Evolutionary conservation across 495 filamentous ascomycete genomes (phyloP), one percentile per base, ranked within the genome.

Genomic region (Penicillium lagena): DNA sequence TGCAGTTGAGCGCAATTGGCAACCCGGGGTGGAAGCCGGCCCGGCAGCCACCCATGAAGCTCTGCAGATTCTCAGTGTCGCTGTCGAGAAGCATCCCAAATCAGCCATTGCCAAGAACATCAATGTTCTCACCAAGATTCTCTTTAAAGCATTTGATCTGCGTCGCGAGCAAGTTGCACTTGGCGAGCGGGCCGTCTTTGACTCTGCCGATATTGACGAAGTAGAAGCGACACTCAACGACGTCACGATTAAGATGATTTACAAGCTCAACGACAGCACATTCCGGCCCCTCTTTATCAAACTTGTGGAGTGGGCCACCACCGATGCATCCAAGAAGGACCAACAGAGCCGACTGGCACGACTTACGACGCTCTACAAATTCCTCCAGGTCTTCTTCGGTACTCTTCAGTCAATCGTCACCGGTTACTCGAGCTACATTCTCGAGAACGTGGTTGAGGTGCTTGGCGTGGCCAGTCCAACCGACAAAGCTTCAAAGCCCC

Each of bases 221-320:
- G 69, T 87, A n/a, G 89, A 95, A 61, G 68, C 67, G 29, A 55
- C 67, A 3, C 51, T 87, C 42, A 80, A 87, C 51, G 72, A 82
- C 9, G 72, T 81, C 2, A 82, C 80, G 0, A 79, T 97, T 33
- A 85, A 88, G 60, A 90, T 95, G 82, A 86, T 93, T 40, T 87
- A 94, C 68, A 96, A 96, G 74, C 76, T 97, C 14, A 97, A 96
- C 64, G 94, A 98, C 63, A 80, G 84, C n/a, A 79, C 86, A 12
- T 98, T 97, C 78, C 79, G 90, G n/a, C 93, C 93, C 0, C 80
- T 97, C 40, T 97, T 97, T 62, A 73, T 79, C 12, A 79, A 81
- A 43, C 64, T 96, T 7, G 71, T 90, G 15, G 89, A 95, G 29
- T 95, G 89, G 89, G 79, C 85, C 0, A 75, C 67, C 15, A 57